A percentile compares a stretch with the other conserved stretches of the same genome.
Evolutionary conservation across 257 asterid species (phyloP).

Genomic region (Paulownia fortunei): DNA sequence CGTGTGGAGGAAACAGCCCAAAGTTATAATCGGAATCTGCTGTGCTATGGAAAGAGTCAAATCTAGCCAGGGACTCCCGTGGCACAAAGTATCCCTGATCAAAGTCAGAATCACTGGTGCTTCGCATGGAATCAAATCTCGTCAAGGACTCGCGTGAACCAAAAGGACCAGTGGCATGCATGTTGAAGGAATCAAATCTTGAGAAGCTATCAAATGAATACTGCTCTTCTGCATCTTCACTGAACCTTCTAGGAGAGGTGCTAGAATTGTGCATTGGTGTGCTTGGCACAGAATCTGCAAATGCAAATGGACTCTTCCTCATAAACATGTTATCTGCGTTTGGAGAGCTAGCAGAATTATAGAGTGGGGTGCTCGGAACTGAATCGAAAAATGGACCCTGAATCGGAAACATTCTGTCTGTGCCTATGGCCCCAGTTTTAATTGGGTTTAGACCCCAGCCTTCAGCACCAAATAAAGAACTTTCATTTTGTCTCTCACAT

Average conservation of each 20-base stretch:
- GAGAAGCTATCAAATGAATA: too few species aligned
- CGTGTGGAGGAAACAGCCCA: slow-evolving; percentile 39
- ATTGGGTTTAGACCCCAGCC: slow-evolving; percentile 71
- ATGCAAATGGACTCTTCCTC: slow-evolving; percentile 51
- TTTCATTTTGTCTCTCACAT: slow-evolving; percentile 40
- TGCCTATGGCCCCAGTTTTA: slow-evolving; percentile 47
- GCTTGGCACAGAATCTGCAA: slow-evolving; percentile 73
- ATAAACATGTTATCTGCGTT: slow-evolving; percentile 44
- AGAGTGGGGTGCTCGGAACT: slow-evolving; percentile 68
- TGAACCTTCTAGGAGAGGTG: slow-evolving; percentile 49
- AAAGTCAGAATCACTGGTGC: too few species aligned
- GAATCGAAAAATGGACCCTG: slow-evolving; percentile 59
- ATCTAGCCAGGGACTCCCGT: slow-evolving; percentile 50
- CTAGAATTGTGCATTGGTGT: slow-evolving; percentile 63
- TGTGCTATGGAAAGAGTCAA: slow-evolving; percentile 67
- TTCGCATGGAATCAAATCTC: too few species aligned
- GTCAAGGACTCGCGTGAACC: too few species aligned
- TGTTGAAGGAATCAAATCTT: too few species aligned
- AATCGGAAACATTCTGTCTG: slow-evolving; percentile 38
- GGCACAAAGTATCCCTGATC: slow-evolving; percentile 53
- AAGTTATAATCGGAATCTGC: slow-evolving; percentile 57
- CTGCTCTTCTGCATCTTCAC: slow-evolving; percentile 44
- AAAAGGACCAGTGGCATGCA: too few species aligned
- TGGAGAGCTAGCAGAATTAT: slow-evolving; percentile 35
- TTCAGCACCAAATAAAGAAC: slow-evolving; percentile 53